These are phyloP conservation scores for Solanum corneliomulleri DNA, from an alignment of 257 asterid species.

Conservation along the genomic window DNA sequence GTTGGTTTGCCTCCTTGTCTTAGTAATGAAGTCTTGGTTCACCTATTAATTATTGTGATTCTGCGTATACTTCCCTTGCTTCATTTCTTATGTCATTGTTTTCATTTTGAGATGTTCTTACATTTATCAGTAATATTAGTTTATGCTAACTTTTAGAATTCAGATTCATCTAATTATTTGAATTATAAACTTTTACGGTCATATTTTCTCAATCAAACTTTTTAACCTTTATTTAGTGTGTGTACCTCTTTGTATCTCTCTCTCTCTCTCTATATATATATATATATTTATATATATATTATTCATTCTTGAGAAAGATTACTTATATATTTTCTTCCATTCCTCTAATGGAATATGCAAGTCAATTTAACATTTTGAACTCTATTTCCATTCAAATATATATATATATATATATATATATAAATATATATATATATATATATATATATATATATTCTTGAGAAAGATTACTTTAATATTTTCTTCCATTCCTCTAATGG, in stretches of 20 bases:
- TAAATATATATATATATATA: background rate
- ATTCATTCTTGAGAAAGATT: background rate
- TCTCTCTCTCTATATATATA: background rate
- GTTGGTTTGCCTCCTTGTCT: background rate
- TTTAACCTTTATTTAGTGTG: background rate
- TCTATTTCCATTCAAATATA: background rate
- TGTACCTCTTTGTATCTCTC: background rate
- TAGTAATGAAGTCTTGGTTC: background rate
- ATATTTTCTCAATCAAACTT: background rate
- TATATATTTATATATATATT: background rate
- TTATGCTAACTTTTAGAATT: background rate
- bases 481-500: background rate
- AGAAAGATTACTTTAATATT: background rate
- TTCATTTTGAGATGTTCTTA: background rate
- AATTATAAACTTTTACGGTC: background rate
- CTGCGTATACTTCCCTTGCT: background rate
- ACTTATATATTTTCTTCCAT: background rate
- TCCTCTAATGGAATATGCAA: background rate
- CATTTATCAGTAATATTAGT: background rate
- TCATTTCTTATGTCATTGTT: background rate
- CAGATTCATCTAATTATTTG: background rate
- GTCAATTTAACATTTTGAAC: background rate
- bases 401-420: background rate
- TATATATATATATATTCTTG: background rate
- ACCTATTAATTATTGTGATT: background rate